Evolutionary conservation across 768 basidiomycete genomes (phyloP).

Genomic region (Tephrocybe sp.): DNA sequence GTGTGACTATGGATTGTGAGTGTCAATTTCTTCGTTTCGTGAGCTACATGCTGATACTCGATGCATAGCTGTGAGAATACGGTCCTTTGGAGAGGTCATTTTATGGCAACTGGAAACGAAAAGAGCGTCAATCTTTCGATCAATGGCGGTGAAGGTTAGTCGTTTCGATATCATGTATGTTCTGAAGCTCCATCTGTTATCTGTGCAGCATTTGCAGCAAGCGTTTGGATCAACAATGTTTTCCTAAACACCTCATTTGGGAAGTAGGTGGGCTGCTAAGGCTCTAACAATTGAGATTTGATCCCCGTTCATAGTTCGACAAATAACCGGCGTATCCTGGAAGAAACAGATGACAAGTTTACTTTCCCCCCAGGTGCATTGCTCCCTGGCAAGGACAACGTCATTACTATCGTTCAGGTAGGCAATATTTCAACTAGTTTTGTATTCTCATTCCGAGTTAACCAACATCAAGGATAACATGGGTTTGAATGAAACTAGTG

Average conservation of each 20-base stretch:
- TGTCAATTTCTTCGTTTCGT: slow-evolving; percentile 3
- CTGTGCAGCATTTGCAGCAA: slow-evolving; percentile 77
- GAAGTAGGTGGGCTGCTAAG: slow-evolving; percentile 58
- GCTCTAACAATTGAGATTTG: too few relatives aligned
- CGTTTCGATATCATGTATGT: background rate
- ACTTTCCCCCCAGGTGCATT: slow-evolving; percentile 60
- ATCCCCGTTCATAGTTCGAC: slow-evolving; percentile 69
- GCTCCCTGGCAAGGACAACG: slow-evolving; percentile 56
- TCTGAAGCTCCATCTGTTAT: background rate
- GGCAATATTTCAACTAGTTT: slow-evolving; percentile 3
- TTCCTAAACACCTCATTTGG: slow-evolving; percentile 75
- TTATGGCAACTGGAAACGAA: slow-evolving; percentile 58
- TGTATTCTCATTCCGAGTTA: background rate
- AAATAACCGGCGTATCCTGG: slow-evolving; percentile 57
- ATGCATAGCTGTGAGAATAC: slow-evolving; percentile 76
- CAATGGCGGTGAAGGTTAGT: slow-evolving; percentile 73
- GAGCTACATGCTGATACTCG: background rate
- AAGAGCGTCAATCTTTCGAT: slow-evolving; percentile 73
- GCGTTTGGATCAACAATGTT: slow-evolving; percentile 74
- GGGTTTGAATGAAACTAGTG: slow-evolving; percentile 66
- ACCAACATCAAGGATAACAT: slow-evolving; percentile 63
- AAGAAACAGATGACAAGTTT: slow-evolving; percentile 70
- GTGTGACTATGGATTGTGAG: slow-evolving; percentile 85
- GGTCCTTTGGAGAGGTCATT: slow-evolving; percentile 83
- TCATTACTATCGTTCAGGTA: slow-evolving; percentile 77